Percentiles rank a stretch among this genome's conserved stretches.
These are phyloP conservation scores for Beauveria sp. DNA, from an alignment of 2,329 filamentous ascomycete species.

Conservation along the genomic window DNA sequence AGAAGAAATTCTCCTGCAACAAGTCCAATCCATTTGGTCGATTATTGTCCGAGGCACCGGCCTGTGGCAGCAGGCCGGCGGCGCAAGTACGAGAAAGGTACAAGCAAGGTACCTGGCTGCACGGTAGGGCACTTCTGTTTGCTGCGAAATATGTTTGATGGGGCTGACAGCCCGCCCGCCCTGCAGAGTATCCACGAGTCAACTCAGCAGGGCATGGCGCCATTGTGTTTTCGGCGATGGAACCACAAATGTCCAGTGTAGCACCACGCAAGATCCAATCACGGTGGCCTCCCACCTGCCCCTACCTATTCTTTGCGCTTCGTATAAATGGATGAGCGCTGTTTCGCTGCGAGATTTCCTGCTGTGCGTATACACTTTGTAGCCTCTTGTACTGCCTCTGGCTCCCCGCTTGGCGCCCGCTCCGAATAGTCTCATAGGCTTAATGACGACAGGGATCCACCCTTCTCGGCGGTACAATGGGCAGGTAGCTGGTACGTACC, in stretches of 20 bases:
- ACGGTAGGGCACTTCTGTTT: not conserved
- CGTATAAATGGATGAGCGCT: not conserved
- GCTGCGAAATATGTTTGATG: not conserved
- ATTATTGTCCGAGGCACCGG: not conserved
- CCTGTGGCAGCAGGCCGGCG: not conserved
- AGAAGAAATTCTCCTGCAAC: not conserved
- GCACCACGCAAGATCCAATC: not conserved
- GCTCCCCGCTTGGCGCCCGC: slow-evolving; percentile 8
- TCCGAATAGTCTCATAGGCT: slow-evolving; percentile 11
- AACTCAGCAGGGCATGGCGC: not conserved
- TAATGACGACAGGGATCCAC: slow-evolving; percentile 12
- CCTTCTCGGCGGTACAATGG: slow-evolving; percentile 9
- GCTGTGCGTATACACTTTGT: not conserved
- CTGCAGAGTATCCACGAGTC: not conserved
- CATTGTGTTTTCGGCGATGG: not conserved
- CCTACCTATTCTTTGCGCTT: not conserved
- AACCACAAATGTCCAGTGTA: not conserved
- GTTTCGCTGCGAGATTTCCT: slow-evolving; percentile 4
- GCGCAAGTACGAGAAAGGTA: not conserved
- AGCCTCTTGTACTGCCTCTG: slow-evolving; percentile 6
- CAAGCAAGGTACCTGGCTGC: not conserved
- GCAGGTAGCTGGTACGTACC: not conserved
- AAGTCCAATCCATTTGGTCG: not conserved
- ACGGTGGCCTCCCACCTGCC: not conserved
- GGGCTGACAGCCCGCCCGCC: not conserved